phyloP scores from a whole-genome alignment of 1,139 yeast genomes.

The Diutina ranongensis region DNA sequence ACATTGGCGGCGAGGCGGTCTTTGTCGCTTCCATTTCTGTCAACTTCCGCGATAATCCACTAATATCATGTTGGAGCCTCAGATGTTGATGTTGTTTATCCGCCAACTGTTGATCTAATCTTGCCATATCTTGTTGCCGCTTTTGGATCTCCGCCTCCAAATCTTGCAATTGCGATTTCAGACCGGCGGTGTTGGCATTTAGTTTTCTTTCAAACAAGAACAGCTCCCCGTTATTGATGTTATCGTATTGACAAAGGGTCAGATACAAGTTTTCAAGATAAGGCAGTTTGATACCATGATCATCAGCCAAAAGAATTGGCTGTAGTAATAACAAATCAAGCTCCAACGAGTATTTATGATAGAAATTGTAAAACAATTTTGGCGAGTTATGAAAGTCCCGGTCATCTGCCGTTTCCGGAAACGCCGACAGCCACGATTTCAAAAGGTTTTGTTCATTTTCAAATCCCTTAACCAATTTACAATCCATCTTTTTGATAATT shows the following conservation, averaged over 20 bases:
- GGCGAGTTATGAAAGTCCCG: constrained; percentile 18
- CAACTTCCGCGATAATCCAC: background rate
- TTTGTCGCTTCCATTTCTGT: background rate
- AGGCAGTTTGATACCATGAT: constrained; percentile 75
- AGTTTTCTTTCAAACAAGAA: constrained; percentile 23
- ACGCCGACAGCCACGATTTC: constrained; percentile 38
- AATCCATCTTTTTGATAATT: constrained; percentile 70
- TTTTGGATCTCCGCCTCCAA: background rate
- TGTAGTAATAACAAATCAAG: constrained; percentile 69
- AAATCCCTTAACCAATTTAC: constrained; percentile 52
- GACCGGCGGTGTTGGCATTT: background rate
- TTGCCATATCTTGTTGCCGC: background rate
- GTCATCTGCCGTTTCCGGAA: constrained; percentile 20
- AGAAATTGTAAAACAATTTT: constrained; percentile 46
- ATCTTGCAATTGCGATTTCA: background rate
- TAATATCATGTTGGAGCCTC: background rate
- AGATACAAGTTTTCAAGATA: constrained; percentile 82
- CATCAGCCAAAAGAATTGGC: constrained; percentile 82
- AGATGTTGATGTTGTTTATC: background rate
- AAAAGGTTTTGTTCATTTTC: constrained; percentile 53
- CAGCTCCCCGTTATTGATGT: constrained; percentile 29
- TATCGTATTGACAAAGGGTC: constrained; percentile 55
- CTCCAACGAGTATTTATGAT: constrained; percentile 41
- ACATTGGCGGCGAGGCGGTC: background rate
- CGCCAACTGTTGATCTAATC: background rate